A percentile compares a stretch with the other conserved stretches of the same genome.
phyloP scores from a whole-genome alignment of 1,284 basidiomycete genomes.

The Puccinia novopanici region DNA sequence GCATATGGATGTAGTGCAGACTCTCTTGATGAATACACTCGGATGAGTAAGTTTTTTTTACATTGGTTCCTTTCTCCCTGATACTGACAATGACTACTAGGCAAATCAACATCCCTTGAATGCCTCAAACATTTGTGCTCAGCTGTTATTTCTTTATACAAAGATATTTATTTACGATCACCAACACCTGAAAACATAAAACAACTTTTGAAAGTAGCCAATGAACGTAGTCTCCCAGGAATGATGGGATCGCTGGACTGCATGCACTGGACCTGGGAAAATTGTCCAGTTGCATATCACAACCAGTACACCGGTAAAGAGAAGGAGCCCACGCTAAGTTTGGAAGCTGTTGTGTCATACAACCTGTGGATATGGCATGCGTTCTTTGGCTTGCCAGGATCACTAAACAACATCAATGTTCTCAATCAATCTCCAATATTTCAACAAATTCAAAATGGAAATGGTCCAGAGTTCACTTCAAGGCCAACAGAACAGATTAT shows the following conservation, averaged over 20 bases:
- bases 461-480: background rate
- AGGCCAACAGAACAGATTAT: background rate
- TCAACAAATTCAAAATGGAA: background rate
- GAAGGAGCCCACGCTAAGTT: background rate
- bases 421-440: background rate
- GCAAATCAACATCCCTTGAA: too few species aligned
- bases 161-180: too few species aligned
- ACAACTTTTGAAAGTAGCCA: too few species aligned
- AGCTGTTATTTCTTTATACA: too few species aligned
- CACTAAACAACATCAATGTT: slow-evolving; percentile 13
- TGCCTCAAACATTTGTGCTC: too few species aligned
- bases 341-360: background rate
- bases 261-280: slow-evolving; percentile 20
- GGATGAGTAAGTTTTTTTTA: background rate
- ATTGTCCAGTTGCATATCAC: slow-evolving; percentile 1
- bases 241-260: background rate
- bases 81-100: too few species aligned
- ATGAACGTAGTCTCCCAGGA: background rate
- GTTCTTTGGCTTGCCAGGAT: slow-evolving; percentile 12
- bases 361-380: slow-evolving; percentile 8
- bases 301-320: background rate
- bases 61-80: too few species aligned
- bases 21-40: background rate
- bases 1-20: slow-evolving; percentile 19
- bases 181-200: too few species aligned